Conservation (phyloP, 352 stramenopile genomes). For the Pelagophyceae sp. region DNA sequence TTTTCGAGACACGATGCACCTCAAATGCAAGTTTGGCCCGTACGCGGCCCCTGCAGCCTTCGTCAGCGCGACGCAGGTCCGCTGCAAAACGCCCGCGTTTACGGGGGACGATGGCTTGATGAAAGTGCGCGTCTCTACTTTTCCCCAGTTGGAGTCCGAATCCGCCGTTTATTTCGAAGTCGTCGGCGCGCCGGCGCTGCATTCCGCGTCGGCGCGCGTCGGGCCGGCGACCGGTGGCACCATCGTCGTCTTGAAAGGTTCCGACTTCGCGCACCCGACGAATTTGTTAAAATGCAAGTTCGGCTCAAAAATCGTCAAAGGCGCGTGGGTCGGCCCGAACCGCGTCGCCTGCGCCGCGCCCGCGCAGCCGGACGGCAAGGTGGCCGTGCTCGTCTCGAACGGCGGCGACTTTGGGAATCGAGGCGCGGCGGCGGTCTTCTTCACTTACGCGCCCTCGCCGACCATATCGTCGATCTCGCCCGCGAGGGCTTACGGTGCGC, state of each 20-base stretch:
- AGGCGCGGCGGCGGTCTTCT: background rate
- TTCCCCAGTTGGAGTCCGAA: no score
- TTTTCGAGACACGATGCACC: slow-evolving; percentile 24
- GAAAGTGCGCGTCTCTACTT: no score
- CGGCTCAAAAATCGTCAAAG: background rate
- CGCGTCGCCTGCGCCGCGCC: background rate
- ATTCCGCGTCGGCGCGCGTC: background rate
- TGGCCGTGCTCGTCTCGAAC: background rate
- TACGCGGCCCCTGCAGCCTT: slow-evolving; percentile 26
- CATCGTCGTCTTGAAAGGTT: background rate
- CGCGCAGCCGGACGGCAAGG: background rate
- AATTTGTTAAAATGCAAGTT: background rate
- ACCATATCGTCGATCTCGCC: background rate
- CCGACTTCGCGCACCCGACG: background rate
- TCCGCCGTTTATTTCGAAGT: background rate
- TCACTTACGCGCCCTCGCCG: background rate
- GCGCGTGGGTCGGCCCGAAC: background rate
- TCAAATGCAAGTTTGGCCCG: slow-evolving; percentile 48
- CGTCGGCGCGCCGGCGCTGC: background rate
- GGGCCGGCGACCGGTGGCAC: background rate
- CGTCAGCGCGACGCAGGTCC: slow-evolving; percentile 30
- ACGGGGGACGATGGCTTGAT: no score
- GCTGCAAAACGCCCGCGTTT: slow-evolving; percentile 27
- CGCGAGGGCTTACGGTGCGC: background rate
- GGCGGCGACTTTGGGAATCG: background rate